Evolutionary conservation across 768 basidiomycete species (phyloP).

Genomic region (Lactarius pseudohatsudake): DNA sequence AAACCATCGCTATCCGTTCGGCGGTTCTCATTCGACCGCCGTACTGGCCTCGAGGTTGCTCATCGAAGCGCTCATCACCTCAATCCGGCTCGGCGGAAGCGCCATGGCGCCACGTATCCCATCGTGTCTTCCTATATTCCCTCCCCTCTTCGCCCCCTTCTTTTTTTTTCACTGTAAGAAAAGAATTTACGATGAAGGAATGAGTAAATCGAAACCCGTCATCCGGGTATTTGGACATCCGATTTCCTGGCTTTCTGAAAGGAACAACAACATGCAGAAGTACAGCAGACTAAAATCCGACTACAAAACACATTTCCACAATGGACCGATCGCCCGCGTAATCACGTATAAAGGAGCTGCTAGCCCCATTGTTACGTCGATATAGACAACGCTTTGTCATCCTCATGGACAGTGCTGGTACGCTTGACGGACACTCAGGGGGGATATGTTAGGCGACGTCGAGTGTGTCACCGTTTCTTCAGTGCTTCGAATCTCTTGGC

Average conservation of each 20-base stretch:
- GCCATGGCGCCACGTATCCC: conserved; percentile 10
- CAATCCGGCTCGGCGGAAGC: neutral
- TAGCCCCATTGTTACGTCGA: neutral
- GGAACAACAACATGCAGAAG: neutral
- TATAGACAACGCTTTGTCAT: neutral
- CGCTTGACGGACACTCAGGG: neutral
- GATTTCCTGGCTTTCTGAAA: conserved; percentile 3
- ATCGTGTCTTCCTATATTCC: neutral
- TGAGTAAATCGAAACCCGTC: neutral
- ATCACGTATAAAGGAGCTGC: neutral
- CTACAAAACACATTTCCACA: neutral
- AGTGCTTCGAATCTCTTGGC: conserved; percentile 80
- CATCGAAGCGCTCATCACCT: neutral
- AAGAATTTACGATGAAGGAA: neutral
- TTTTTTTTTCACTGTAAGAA: neutral
- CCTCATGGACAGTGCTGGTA: neutral
- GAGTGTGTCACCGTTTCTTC: conserved; percentile 64
- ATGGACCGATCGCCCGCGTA: neutral
- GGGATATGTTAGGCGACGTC: conserved; percentile 6
- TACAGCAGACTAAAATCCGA: neutral
- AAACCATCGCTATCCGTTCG: conserved; percentile 10
- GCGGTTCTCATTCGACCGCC: conserved; percentile 23
- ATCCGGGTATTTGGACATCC: conserved; percentile 12
- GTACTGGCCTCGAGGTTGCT: conserved; percentile 19
- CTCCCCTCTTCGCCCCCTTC: neutral